Evolutionary conservation across 257 asterid species (phyloP).

Genomic region (Prunella vulgaris): DNA sequence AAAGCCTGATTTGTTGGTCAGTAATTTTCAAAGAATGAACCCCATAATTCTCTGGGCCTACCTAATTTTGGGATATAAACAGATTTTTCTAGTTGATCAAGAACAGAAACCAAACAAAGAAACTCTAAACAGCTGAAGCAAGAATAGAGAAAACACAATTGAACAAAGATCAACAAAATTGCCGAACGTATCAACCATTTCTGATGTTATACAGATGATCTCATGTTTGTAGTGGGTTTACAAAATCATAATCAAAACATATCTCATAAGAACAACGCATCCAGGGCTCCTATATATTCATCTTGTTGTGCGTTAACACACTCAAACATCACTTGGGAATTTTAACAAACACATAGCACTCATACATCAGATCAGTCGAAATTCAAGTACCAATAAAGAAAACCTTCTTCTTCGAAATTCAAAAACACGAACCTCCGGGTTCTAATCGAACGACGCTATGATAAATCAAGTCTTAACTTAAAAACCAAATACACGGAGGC

Average conservation of each 20-base stretch:
- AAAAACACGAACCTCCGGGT: constrained; percentile 1
- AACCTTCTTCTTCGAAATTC: background rate
- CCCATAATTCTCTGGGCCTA: background rate
- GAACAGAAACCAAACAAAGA: background rate
- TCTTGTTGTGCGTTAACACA: background rate
- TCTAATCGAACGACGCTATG: background rate
- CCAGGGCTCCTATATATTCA: background rate
- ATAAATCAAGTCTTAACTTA: background rate
- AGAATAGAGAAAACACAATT: background rate
- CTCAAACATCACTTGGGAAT: background rate
- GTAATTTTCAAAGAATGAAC: background rate
- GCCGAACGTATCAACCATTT: background rate
- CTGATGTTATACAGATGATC: background rate
- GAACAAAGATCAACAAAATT: constrained; percentile 2
- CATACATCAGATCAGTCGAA: constrained; percentile 1
- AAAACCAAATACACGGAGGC: background rate
- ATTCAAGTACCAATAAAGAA: constrained; percentile 15
- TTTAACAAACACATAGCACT: constrained; percentile 20
- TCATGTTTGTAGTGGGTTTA: background rate
- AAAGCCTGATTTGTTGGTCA: background rate
- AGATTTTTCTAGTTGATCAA: background rate
- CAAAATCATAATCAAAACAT: background rate
- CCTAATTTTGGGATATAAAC: background rate
- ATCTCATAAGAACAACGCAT: background rate
- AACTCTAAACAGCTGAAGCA: background rate